Percentiles rank a stretch among this genome's conserved stretches.
These are phyloP conservation scores for Coemansia sp. DNA, from an alignment of 192 early-diverging fungal genomes.

Conservation along the genomic window DNA sequence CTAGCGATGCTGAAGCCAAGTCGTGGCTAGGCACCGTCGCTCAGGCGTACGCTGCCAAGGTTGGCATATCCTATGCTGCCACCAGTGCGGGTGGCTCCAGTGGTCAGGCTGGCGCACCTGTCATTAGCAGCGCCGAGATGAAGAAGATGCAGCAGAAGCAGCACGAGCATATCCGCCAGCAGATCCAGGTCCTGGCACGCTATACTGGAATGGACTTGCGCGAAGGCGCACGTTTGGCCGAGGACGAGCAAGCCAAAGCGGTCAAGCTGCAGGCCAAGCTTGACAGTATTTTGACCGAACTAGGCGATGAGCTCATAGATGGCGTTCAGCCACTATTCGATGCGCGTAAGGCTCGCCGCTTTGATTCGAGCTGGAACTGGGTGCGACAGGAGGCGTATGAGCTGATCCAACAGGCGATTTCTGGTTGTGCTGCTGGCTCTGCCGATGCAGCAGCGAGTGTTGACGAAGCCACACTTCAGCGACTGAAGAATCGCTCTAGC, in stretches of 20 bases:
- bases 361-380: constrained; percentile 99
- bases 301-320: constrained; percentile 76
- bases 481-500: constrained; percentile 81
- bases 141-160: constrained; percentile 74
- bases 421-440: constrained; percentile 74
- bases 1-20: constrained; percentile 19
- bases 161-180: constrained; percentile 71
- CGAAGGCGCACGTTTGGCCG: constrained; percentile 64
- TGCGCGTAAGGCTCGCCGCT: constrained; percentile 78
- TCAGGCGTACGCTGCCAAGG: constrained; percentile 75
- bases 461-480: constrained; percentile 46
- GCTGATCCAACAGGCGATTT: constrained; percentile 80
- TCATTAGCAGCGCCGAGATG: constrained; percentile 89
- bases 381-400: constrained; percentile 56
- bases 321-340: constrained; percentile 83
- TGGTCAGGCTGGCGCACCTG: constrained; percentile 42
- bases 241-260: constrained; percentile 62
- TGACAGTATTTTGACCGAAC: constrained; percentile 73
- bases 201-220: constrained; percentile 80
- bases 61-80: constrained; percentile 63
- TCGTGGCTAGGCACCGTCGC: constrained; percentile 67
- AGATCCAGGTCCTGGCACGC: constrained; percentile 82
- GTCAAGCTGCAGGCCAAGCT: constrained; percentile 70
- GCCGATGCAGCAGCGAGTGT: constrained; percentile 66
- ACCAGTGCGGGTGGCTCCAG: not conserved